Evolutionary conservation across 78 protist genomes (phyloP).

Genomic region (slime mould (Dictyostelium discoideum)): dicty_2.7 NC_007088.5:4258001-4258500

Average conservation of each 20-base stretch:
- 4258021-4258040: not conserved
- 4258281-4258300: slow-evolving; percentile 46
- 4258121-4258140: not conserved
- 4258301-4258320: slow-evolving; percentile 75
- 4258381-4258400: not conserved
- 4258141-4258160: slow-evolving; percentile 65
- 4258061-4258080: not conserved
- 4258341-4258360: slow-evolving; percentile 73
- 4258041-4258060: not conserved
- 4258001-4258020: not conserved
- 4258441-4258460: slow-evolving; percentile 71
- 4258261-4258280: slow-evolving; percentile 74
- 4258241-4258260: slow-evolving; percentile 64
- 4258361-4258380: slow-evolving; percentile 34
- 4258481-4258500: not conserved
- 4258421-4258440: slow-evolving; percentile 60
- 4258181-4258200: slow-evolving; percentile 29
- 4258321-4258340: slow-evolving; percentile 76
- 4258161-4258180: slow-evolving; percentile 44
- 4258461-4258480: slow-evolving; percentile 9
- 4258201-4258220: slow-evolving; percentile 32
- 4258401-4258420: slow-evolving; percentile 73
- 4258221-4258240: slow-evolving; percentile 9
- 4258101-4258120: not conserved
- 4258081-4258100: not conserved